Evolutionary conservation across 768 basidiomycete species (phyloP).

Genomic region (Podaxis carcinomalis): DNA sequence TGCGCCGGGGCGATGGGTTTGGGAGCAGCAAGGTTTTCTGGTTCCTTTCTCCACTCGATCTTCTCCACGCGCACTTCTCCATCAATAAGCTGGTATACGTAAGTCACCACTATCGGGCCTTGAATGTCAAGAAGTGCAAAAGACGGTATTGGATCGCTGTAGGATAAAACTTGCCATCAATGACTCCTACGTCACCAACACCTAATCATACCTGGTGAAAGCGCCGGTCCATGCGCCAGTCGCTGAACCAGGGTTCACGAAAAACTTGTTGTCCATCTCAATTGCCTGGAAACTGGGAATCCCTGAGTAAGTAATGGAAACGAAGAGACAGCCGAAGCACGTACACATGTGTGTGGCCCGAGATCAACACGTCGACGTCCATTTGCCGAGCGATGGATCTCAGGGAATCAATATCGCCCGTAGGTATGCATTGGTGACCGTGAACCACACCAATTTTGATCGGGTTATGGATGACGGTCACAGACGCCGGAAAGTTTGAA

Average conservation of each 20-base stretch:
- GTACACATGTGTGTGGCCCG: conserved; percentile 92
- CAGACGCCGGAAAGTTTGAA: conserved; percentile 71
- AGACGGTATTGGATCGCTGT: conserved; percentile 83
- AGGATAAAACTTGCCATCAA: conserved; percentile 6
- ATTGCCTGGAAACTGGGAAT: conserved; percentile 81
- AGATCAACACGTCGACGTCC: conserved; percentile 95
- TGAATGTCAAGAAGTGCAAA: conserved; percentile 99
- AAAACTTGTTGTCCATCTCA: conserved; percentile 89
- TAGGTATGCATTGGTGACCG: conserved; percentile 90
- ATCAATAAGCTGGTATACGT: conserved; percentile 93
- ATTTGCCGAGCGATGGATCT: conserved; percentile 87
- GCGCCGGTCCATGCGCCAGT: conserved; percentile 91
- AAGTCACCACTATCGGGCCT: conserved; percentile 94
- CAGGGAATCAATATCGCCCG: conserved; percentile 89
- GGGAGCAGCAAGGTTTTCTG: conserved; percentile 34
- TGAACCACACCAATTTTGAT: conserved; percentile 91
- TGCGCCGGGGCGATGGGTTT: conserved; percentile 45
- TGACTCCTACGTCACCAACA: not conserved
- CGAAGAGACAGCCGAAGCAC: conserved; percentile 21
- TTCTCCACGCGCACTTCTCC: conserved; percentile 93
- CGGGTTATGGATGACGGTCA: conserved; percentile 76
- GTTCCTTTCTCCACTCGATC: conserved; percentile 76
- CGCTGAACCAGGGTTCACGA: conserved; percentile 92
- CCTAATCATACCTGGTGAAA: conserved; percentile 51
- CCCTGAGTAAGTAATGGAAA: not conserved